Base-by-base conservation (phyloP, 345 rosid genomes). In the Gossypioides kirkii region DNA sequence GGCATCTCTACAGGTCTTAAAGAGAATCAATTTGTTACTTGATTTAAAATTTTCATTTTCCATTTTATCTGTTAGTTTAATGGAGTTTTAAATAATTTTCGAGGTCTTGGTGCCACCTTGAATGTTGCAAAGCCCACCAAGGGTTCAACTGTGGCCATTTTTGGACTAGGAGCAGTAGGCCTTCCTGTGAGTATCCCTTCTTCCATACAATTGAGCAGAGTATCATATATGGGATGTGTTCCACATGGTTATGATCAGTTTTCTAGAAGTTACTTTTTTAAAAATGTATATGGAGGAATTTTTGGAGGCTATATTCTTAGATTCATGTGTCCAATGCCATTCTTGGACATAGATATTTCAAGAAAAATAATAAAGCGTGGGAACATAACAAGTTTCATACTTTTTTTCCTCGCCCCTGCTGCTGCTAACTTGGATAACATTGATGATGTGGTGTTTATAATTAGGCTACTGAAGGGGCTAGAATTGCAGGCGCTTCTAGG, bases 161-260 rank as follows among this genome's bases (percentile, higher is more conserved):
- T 84, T 65, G 84, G 87, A 53, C 62, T 82, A 28, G 85, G 83
- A 41, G 83, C 87, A 42, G 82, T 82, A 2, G 83, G 87, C 36
- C 85, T 80, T 59, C 80, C 87, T 36, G 85, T 82, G 56, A 76
- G 87, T 58, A 22, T 22, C 28, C 26, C 61, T 56, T 20, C 32
- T 56, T 8, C 0, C 20, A 32, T 28, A 14, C n/a, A 5, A 5
- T 32, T 12, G 85, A 84, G 17, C 82, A 80, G 73, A 80, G 81
- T 2, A 80, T 82, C 17, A 43, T 76, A 16, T 84, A 83, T 61
- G 80, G 84, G 84, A 8, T 76, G 82, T 63, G 41, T 81, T 45
- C 82, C n/a, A n/a, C n/a, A n/a, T n/a, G n/a, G n/a, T n/a, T n/a
- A n/a, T n/a, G n/a, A n/a, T n/a, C n/a, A n/a, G n/a, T n/a, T n/a